Percentiles rank a stretch among this genome's conserved stretches.
These are phyloP conservation scores for Lactarius trivialis DNA, from an alignment of 768 basidiomycete genomes.

Conservation along the genomic window DNA sequence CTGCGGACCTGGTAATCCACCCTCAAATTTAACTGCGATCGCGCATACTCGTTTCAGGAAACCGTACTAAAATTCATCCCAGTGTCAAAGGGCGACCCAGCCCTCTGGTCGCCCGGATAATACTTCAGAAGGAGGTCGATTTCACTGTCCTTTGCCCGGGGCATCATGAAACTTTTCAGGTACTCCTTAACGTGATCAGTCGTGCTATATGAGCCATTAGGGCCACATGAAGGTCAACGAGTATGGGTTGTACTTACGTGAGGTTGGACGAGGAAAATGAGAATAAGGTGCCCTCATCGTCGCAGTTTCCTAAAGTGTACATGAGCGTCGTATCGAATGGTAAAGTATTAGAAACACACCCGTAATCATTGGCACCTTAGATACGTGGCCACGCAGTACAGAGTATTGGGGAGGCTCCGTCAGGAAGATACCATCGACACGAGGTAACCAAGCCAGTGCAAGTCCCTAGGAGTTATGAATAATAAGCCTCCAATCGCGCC, in stretches of 20 bases:
- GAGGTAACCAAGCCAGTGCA: slow-evolving; percentile 27
- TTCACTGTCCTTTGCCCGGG: slow-evolving; percentile 2
- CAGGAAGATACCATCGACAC: too few relatives aligned
- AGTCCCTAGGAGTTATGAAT: slow-evolving; percentile 26
- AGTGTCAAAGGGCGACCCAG: slow-evolving; percentile 26
- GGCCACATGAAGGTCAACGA: background rate
- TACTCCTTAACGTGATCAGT: background rate
- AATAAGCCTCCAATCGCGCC: too few relatives aligned
- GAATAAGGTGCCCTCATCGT: slow-evolving; percentile 51
- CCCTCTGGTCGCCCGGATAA: too few relatives aligned
- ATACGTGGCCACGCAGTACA: slow-evolving; percentile 39
- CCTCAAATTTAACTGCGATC: background rate
- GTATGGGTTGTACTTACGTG: slow-evolving; percentile 23
- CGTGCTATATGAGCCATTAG: background rate
- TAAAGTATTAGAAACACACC: slow-evolving; percentile 25
- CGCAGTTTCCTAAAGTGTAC: slow-evolving; percentile 36
- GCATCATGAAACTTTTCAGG: background rate
- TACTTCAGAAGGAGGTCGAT: background rate
- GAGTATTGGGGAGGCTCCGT: slow-evolving; percentile 25
- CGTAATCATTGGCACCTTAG: slow-evolving; percentile 43
- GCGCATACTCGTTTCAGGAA: too few relatives aligned
- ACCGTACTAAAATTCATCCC: slow-evolving; percentile 30
- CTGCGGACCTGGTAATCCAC: slow-evolving; percentile 34
- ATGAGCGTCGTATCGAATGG: background rate
- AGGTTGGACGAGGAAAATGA: slow-evolving; percentile 26